Percentiles rank a stretch among this genome's conserved stretches.
These are phyloP conservation scores for Staphylotrichum longicolle DNA, from an alignment of 495 filamentous ascomycete genomes.

Conservation along the genomic window DNA sequence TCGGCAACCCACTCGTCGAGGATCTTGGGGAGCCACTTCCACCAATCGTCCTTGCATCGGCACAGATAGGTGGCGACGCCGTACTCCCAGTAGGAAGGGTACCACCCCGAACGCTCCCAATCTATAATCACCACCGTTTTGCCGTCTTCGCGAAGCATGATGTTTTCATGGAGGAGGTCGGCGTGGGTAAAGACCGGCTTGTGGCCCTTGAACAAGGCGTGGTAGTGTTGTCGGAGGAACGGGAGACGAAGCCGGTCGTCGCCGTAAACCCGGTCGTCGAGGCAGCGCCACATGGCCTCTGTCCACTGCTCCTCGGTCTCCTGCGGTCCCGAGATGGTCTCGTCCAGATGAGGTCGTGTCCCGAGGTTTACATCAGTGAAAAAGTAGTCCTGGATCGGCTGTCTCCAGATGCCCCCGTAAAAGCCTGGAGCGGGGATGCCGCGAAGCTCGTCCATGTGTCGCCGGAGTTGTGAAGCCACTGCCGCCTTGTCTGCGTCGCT, in stretches of 20 bases:
- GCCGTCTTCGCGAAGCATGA: neutral
- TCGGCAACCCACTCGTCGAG: conserved; percentile 1
- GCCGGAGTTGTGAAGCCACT: neutral
- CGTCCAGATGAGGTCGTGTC: neutral
- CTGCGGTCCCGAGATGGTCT: neutral
- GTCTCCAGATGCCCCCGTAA: conserved; percentile 13
- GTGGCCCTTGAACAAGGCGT: conserved; percentile 4
- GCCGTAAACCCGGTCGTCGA: neutral
- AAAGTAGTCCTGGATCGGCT: neutral
- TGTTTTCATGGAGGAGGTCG: neutral
- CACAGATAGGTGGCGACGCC: neutral
- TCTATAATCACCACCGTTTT: neutral
- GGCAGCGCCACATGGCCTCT: conserved; percentile 5
- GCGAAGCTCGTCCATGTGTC: neutral
- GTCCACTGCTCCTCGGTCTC: conserved; percentile 7
- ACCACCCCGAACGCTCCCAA: conserved; percentile 2
- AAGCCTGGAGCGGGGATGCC: neutral
- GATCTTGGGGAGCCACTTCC: neutral
- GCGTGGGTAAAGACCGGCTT: conserved; percentile 5
- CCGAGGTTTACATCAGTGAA: neutral
- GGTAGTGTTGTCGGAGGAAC: neutral
- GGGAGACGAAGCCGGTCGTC: neutral
- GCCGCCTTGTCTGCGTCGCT: neutral
- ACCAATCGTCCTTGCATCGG: neutral
- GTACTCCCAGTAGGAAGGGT: conserved; percentile 7